Evolutionary conservation across 2,329 filamentous ascomycete genomes (phyloP), one percentile per base, ranked within the genome.

Genomic region (Cladosporium colombiae): DNA sequence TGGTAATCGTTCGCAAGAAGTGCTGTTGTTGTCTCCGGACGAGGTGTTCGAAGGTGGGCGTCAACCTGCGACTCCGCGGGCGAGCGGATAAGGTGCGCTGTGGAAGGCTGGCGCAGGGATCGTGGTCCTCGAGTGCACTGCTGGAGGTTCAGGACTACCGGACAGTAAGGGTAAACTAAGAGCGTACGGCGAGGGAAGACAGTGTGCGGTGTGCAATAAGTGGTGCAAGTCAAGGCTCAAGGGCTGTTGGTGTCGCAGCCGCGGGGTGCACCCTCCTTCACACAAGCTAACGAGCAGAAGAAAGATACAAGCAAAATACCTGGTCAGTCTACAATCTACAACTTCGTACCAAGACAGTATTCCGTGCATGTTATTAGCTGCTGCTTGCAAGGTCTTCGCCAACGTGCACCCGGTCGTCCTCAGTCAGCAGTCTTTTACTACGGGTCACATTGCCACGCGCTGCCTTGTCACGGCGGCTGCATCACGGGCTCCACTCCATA

Each of bases 41-140:
- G 27, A 21, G 52, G 27, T 16, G 33, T 23, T 57, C 6, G 11
- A 23, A 4, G 29, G 33, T 57, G 55, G 33, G 33, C 31, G 55
- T 57, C 55, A 40, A 57, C 55, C 55, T 57, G 55, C 33, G 55
- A 40, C 55, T 33, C 31, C 18, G 21, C 31, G 55, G 55, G 29
- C 27, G 52, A 31, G 29, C 50, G 50, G 50, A 55, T 31, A n/a
- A 5, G 16, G 14, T 55, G n/a, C 25, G 40, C 40, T 46, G 10
- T 46, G n/a, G 10, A 13, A 46, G 40, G 2, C 40, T 46, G n/a
- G 40, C 40, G 40, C 8, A 21, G 40, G 4, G 40, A 46, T 46
- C 40, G 40, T 46, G 40, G 40, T 46, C n/a, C n/a, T 46, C 40
- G 5, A 23, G n/a, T 46, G 8, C 40, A 46, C n/a, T 44, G 37